Evolutionary conservation across 208 protist genomes (phyloP), one percentile per base, ranked within the genome.

Genomic region (Trypanosoma boissoni): DNA sequence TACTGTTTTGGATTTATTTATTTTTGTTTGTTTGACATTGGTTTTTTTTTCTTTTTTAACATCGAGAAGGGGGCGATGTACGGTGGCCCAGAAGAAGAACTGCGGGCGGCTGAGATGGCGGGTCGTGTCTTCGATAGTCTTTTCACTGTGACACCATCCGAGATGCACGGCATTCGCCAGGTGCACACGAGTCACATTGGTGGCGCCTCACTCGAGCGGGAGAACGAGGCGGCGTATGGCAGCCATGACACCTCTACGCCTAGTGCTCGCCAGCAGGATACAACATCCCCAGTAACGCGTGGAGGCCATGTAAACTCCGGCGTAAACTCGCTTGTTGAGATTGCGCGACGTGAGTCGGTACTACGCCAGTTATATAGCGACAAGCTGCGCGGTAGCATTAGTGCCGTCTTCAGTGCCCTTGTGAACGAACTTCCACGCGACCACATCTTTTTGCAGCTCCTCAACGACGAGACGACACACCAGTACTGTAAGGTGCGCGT

Each of bases 361-460:
- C 48, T 87, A 7, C 72, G 76, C 1, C 58, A 72, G 21, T 36
- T 79, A 16, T 94, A 94, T 68, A 83, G 78, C 36, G 78, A 86
- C 48, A 89, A 89, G 62, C 72, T 94, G 9, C 75, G 74, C 18
- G 70, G 66, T 31, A 80, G 83, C 45, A 72, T 89, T 5, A 59
- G 70, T 31, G 74, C 68, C 53, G 80, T 94, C 52, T 59, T 88
- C 21, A 64, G 65, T 42, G 72, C 83, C 0, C 70, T 91, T 28
- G 50, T 60, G n/a, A 46, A 55, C 3, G 81, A 88, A 44, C 57
- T 91, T 2, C 87, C 87, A 8, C 59, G 60, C 14, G 87, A 94
- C 45, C 80, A 91, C 58, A 73, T 94, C 9, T 85, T 91, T 36
- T 53, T 72, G 41, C 87, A 94, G 74, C 80, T 94, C 29, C 18